phyloP scores from a whole-genome alignment of 2,329 filamentous ascomycete genomes.

The Penicillium griseofulvum region DNA sequence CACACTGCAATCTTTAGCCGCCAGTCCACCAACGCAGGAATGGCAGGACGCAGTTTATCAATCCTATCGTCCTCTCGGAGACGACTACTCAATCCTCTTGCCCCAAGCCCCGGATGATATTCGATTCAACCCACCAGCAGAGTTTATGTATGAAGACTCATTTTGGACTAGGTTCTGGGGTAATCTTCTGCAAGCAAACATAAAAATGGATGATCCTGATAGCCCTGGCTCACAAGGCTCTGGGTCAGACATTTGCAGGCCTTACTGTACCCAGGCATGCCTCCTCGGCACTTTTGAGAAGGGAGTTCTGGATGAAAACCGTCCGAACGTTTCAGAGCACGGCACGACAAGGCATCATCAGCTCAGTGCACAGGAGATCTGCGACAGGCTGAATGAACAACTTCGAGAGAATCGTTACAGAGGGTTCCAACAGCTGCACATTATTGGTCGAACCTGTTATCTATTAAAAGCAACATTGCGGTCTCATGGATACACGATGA shows the following conservation, averaged over 20 bases:
- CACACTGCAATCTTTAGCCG: background rate
- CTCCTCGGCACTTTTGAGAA: slow-evolving; percentile 20
- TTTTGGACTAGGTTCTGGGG: background rate
- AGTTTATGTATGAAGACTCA: background rate
- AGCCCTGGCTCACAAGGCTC: too few relatives aligned
- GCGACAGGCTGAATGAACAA: slow-evolving; percentile 16
- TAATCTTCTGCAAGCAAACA: background rate
- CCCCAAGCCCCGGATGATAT: background rate
- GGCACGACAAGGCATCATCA: slow-evolving; percentile 31
- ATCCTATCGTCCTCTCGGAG: background rate
- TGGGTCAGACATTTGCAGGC: slow-evolving; percentile 1
- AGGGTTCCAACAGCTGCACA: slow-evolving; percentile 25
- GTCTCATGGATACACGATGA: slow-evolving; percentile 28
- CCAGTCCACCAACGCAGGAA: background rate
- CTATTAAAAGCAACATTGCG: slow-evolving; percentile 29
- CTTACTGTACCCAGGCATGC: slow-evolving; percentile 25
- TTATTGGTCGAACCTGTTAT: slow-evolving; percentile 27
- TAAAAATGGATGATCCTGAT: background rate
- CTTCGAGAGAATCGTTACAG: slow-evolving; percentile 15
- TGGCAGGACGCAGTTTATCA: background rate
- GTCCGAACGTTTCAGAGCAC: slow-evolving; percentile 35
- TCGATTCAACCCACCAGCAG: background rate
- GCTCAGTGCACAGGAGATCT: slow-evolving; percentile 20
- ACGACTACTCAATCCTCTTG: background rate
- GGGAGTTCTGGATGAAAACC: slow-evolving; percentile 22